Evolutionary conservation across 1,139 yeast genomes (phyloP).

Genomic region (Saccharomyces hybrid): DNA sequence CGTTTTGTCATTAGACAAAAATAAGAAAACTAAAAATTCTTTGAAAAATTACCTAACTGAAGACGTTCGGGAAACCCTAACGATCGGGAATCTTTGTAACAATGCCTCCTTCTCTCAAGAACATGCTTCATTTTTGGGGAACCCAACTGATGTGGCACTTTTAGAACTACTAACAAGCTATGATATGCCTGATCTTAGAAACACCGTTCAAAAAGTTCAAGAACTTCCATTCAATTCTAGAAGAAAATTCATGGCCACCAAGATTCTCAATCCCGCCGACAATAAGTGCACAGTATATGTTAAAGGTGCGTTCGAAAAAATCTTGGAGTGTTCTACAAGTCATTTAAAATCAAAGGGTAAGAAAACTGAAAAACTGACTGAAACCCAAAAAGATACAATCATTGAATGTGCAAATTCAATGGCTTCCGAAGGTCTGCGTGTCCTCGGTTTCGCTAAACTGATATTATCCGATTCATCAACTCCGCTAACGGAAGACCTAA

Average conservation of each 20-base stretch:
- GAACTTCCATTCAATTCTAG: conserved; percentile 82
- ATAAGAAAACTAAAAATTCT: conserved; percentile 19
- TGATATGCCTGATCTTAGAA: conserved; percentile 63
- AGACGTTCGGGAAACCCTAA: conserved; percentile 50
- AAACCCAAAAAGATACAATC: conserved; percentile 41
- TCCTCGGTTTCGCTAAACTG: conserved; percentile 64
- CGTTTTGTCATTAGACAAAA: conserved; percentile 42
- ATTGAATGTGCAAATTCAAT: conserved; percentile 50
- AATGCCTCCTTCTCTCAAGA: conserved; percentile 67
- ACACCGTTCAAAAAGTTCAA: conserved; percentile 40
- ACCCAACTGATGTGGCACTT: conserved; percentile 90
- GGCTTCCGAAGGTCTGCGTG: conserved; percentile 82
- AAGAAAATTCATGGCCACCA: conserved; percentile 81
- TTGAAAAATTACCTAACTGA: conserved; percentile 43
- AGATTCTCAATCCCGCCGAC: conserved; percentile 42
- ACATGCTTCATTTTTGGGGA: conserved; percentile 70
- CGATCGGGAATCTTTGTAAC: conserved; percentile 73
- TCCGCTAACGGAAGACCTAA: conserved; percentile 36
- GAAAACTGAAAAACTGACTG: conserved; percentile 41
- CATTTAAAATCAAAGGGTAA: conserved; percentile 56
- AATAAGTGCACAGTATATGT: conserved; percentile 54
- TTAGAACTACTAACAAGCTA: conserved; percentile 66
- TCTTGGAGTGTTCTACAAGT: conserved; percentile 52
- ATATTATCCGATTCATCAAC: conserved; percentile 31
- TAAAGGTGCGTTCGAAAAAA: conserved; percentile 83